A percentile compares a stretch with the other conserved stretches of the same genome.
These are phyloP conservation scores for Leptographium lundbergii DNA, from an alignment of 2,329 filamentous ascomycete genomes.

Conservation along the genomic window DNA sequence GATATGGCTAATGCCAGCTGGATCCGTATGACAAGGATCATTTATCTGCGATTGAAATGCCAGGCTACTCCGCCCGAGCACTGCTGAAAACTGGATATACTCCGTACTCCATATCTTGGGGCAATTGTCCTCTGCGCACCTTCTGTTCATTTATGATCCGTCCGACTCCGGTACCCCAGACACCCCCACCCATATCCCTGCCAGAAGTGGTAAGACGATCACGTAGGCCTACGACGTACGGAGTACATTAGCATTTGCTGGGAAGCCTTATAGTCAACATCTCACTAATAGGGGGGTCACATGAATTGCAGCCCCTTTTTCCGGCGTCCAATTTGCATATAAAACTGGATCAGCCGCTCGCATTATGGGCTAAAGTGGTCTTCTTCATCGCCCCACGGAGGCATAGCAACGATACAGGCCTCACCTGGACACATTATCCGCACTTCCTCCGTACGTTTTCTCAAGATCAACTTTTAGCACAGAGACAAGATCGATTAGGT, in stretches of 20 bases:
- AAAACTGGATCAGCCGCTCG: not conserved
- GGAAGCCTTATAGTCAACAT: not conserved
- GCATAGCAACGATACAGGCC: conserved; percentile 26
- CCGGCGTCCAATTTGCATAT: conserved; percentile 2
- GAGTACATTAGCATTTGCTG: not conserved
- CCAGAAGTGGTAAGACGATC: not conserved
- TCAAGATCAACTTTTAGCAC: conserved; percentile 1
- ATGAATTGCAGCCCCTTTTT: not conserved
- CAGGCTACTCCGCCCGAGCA: too few species aligned
- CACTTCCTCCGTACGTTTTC: conserved; percentile 25
- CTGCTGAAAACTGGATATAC: not conserved
- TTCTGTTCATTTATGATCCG: not conserved
- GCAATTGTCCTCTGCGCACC: not conserved
- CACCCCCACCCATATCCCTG: not conserved
- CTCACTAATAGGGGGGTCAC: not conserved
- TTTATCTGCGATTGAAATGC: not conserved
- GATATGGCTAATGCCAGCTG: not conserved
- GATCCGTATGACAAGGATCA: not conserved
- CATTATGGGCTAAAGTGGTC: conserved; percentile 12
- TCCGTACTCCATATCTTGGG: too few species aligned
- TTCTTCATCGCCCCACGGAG: conserved; percentile 20
- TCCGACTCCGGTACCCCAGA: not conserved
- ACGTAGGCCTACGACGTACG: not conserved
- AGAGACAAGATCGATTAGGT: not conserved
- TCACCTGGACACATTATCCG: conserved; percentile 20